Conservation (phyloP, 2,329 filamentous ascomycete genomes). For the Hypocrella siamensis region DNA sequence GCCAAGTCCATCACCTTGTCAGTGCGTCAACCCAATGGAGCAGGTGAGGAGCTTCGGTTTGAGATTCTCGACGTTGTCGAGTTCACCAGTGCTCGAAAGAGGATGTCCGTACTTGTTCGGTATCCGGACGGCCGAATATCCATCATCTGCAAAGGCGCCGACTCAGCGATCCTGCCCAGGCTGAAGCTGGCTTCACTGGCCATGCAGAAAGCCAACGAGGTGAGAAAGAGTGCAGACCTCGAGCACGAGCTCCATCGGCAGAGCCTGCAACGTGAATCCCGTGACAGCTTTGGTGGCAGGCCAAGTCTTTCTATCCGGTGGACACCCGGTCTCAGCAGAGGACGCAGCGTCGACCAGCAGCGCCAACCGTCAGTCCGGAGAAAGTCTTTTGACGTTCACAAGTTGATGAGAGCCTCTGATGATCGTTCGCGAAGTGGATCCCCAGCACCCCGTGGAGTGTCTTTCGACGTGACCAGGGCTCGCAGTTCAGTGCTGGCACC, state of each 20-base stretch:
- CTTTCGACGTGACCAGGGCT: constrained; percentile 24
- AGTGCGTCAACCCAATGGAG: constrained; percentile 20
- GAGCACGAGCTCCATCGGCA: constrained; percentile 40
- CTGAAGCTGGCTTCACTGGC: constrained; percentile 61
- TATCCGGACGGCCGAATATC: constrained; percentile 71
- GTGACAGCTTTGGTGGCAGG: constrained; percentile 38
- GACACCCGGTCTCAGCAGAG: constrained; percentile 18
- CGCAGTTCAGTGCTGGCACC: constrained; percentile 11
- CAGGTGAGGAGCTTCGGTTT: constrained; percentile 44
- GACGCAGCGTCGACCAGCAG: constrained; percentile 12
- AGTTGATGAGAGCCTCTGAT: constrained; percentile 20
- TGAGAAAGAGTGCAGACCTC: constrained; percentile 45
- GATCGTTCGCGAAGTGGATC: constrained; percentile 21
- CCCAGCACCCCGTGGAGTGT: constrained; percentile 25
- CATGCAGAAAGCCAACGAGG: constrained; percentile 53
- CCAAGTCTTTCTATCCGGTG: constrained; percentile 34
- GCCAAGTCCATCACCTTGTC: constrained; percentile 48
- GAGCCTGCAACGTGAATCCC: constrained; percentile 37
- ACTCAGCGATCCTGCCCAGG: constrained; percentile 66
- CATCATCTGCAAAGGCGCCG: constrained; percentile 80
- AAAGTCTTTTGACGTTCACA: constrained; percentile 28
- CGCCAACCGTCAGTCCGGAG: constrained; percentile 19
- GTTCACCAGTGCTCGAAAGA: constrained; percentile 76
- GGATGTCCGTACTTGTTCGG: constrained; percentile 82
- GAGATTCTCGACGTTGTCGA: constrained; percentile 78